Conservation (phyloP, 179 eudicot species). For the Gypsophila paniculata region DNA sequence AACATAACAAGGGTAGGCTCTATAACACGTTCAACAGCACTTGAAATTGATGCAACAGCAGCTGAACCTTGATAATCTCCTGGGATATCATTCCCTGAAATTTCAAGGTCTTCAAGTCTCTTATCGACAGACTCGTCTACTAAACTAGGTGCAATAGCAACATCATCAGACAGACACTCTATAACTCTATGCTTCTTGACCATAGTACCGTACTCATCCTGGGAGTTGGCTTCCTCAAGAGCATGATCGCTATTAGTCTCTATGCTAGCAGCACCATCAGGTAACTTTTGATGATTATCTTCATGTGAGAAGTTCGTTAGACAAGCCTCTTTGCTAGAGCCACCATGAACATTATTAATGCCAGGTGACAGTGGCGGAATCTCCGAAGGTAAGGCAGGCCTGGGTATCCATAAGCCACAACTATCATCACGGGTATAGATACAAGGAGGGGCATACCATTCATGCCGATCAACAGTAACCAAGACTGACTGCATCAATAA, state of each 20-base stretch:
- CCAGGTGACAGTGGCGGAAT: conserved; percentile 48
- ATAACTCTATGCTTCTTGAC: conserved; percentile 61
- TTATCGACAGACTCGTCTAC: conserved; percentile 48
- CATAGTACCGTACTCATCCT: conserved; percentile 54
- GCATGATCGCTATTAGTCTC: conserved; percentile 54
- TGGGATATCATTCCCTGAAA: conserved; percentile 34
- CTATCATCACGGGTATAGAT: conserved; percentile 77
- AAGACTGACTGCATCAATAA: conserved; percentile 72
- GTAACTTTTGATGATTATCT: conserved; percentile 37
- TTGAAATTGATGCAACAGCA: conserved; percentile 52
- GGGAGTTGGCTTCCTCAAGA: conserved; percentile 42
- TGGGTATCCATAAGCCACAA: conserved; percentile 66
- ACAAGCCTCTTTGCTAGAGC: conserved; percentile 33
- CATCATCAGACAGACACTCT: conserved; percentile 61
- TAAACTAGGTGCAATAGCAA: conserved; percentile 39
- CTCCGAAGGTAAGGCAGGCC: conserved; percentile 57
- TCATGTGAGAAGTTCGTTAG: conserved; percentile 47
- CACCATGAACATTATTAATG: conserved; percentile 28
- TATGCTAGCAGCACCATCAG: conserved; percentile 53
- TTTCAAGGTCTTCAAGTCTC: conserved; percentile 39
- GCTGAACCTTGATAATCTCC: conserved; percentile 46
- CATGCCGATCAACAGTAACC: conserved; percentile 93
- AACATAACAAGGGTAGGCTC: conserved; percentile 96
- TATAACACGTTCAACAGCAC: conserved; percentile 79
- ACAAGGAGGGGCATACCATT: conserved; percentile 91